A percentile compares a stretch with the other conserved stretches of the same genome.
phyloP scores from a whole-genome alignment of 306 rosid species.

The Cicer arietinum region DNA sequence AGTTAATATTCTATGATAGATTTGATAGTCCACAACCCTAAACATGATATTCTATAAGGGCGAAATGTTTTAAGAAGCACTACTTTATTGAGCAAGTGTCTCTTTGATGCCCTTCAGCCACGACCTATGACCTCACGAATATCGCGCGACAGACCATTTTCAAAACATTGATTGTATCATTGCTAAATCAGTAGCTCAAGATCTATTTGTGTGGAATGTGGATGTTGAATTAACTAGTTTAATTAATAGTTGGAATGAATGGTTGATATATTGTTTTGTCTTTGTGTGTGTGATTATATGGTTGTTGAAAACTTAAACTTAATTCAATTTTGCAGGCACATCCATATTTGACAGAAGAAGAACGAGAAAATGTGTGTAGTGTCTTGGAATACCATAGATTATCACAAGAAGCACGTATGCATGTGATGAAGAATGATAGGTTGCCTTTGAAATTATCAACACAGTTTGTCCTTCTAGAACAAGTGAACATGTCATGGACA shows the following conservation, averaged over 20 bases:
- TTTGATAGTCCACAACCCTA: no score
- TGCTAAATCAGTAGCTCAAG: not conserved
- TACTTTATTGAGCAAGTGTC: no score
- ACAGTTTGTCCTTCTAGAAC: conserved; percentile 59
- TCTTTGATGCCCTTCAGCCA: no score
- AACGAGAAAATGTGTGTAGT: conserved; percentile 57
- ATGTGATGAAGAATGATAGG: conserved; percentile 71
- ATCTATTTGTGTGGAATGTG: no score
- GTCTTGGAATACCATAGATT: conserved; percentile 68
- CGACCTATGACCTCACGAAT: no score
- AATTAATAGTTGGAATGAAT: no score
- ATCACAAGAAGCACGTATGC: conserved; percentile 70
- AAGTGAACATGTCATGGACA: conserved; percentile 60
- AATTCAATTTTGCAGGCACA: conserved; percentile 62
- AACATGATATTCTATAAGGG: no score
- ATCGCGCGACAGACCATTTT: no score
- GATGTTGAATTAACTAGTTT: no score
- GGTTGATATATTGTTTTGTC: not conserved
- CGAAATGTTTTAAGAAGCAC: no score
- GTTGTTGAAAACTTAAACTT: conserved; percentile 13
- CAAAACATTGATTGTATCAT: not conserved
- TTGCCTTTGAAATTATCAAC: conserved; percentile 59
- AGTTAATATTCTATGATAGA: no score
- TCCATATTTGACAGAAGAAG: conserved; percentile 64
- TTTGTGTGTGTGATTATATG: not conserved